Base-by-base conservation (phyloP, 306 rosid genomes). In the Abrus pulchellus region DNA sequence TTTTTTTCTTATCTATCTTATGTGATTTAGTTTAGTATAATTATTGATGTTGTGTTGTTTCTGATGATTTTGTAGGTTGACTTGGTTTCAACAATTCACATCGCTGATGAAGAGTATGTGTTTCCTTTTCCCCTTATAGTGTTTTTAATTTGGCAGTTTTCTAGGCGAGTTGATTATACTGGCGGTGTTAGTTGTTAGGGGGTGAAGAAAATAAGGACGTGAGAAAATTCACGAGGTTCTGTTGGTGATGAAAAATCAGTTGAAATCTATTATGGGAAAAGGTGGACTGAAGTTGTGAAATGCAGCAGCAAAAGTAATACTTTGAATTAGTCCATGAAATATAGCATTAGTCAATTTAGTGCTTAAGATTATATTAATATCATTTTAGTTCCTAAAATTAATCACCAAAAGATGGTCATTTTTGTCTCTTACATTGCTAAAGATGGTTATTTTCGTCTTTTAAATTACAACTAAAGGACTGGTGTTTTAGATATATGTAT, bases 1-100 rank as follows among this genome's bases (percentile, higher is more conserved):
- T 52, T 65, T 68, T 67, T 29, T 48, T 8, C 80, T 29, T 67
- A 68, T 4, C 55, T 1, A 44, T 38, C 20, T 72, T 9, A 12
- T 11, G 49, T 72, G 12, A 68, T 55, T n/a, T n/a, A 32, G 0
- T 8, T 1, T 54, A 7, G 38, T 27, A 36, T 36, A 48, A 8
- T 48, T 48, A 5, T 14, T 11, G 34, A 11, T 56, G 33, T 56
- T 80, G 7, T 80, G 57, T 48, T 52, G 47, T 64, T 30, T 85
- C 41, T 81, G 83, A 30, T 86, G 40, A 55, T 90, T 71, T 81
- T 91, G 82, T 80, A 95, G 99, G 99, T 95, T 79, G 99, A 95
- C 88, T 88, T 95, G 94, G 91, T 95, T 72, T 95, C 99, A 4
- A 95, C 99, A 41, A 91, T 95, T 91, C 99, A 95, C 75, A 95